phyloP scores from a whole-genome alignment of 2,329 filamentous ascomycete species.

The Calycina herbarum region DNA sequence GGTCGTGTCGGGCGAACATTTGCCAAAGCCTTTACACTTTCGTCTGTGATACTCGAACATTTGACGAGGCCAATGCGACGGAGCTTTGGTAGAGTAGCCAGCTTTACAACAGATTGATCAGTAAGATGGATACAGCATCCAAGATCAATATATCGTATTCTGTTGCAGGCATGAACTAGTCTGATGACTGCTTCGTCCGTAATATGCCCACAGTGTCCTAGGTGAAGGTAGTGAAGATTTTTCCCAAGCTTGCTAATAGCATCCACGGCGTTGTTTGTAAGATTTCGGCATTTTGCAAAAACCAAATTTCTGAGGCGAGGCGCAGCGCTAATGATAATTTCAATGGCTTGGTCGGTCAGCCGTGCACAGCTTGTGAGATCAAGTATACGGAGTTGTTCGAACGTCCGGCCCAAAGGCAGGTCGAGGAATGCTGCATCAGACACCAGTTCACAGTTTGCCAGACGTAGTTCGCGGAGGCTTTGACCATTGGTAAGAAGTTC shows the following conservation, averaged over 20 bases:
- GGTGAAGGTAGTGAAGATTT: slow-evolving; percentile 93
- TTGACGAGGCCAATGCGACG: slow-evolving; percentile 95
- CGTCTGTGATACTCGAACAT: slow-evolving; percentile 85
- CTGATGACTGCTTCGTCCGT: slow-evolving; percentile 86
- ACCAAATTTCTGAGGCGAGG: slow-evolving; percentile 90
- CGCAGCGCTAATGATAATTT: slow-evolving; percentile 82
- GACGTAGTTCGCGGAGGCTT: slow-evolving; percentile 84
- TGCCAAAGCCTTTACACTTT: slow-evolving; percentile 82
- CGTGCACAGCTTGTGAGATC: slow-evolving; percentile 87
- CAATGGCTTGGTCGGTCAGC: slow-evolving; percentile 82
- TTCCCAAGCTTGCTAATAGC: slow-evolving; percentile 89
- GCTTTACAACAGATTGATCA: slow-evolving; percentile 78
- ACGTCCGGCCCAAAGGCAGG: slow-evolving; percentile 66
- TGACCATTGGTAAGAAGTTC: slow-evolving; percentile 75
- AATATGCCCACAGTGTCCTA: slow-evolving; percentile 90
- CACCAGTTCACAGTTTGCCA: slow-evolving; percentile 82
- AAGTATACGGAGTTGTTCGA: slow-evolving; percentile 87
- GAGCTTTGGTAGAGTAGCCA: slow-evolving; percentile 86
- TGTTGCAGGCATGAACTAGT: slow-evolving; percentile 81
- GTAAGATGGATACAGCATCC: slow-evolving; percentile 93
- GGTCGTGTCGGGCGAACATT: slow-evolving; percentile 46
- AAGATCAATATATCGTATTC: slow-evolving; percentile 95
- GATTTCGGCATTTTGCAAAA: slow-evolving; percentile 87
- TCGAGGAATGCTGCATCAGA: slow-evolving; percentile 85
- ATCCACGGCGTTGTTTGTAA: slow-evolving; percentile 85